A percentile compares a stretch with the other conserved stretches of the same genome.
These are phyloP conservation scores for Pseudogymnoascus sp. DNA, from an alignment of 2,329 filamentous ascomycete species.

Conservation along the genomic window DNA sequence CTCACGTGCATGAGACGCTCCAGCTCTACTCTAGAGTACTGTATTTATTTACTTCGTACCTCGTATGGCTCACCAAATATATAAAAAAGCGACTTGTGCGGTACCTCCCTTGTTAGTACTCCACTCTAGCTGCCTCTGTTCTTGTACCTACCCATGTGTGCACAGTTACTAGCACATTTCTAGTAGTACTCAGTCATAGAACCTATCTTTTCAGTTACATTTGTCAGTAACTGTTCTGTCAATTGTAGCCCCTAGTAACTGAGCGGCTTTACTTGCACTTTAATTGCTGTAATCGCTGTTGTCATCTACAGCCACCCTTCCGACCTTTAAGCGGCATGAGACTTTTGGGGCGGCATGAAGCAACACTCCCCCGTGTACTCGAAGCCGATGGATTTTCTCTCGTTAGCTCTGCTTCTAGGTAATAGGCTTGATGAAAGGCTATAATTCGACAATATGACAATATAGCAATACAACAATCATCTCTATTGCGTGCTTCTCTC, in stretches of 20 bases:
- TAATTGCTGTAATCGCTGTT: too few relatives aligned
- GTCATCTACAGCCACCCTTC: too few relatives aligned
- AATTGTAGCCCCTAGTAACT: too few relatives aligned
- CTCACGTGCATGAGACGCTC: background rate
- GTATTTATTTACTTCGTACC: background rate
- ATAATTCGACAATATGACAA: background rate
- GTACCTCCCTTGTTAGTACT: background rate
- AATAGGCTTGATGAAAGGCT: background rate
- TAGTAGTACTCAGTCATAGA: too few relatives aligned
- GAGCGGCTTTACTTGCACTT: too few relatives aligned
- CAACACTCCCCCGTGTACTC: background rate
- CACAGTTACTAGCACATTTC: background rate
- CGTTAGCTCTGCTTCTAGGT: background rate
- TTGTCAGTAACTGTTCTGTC: too few relatives aligned
- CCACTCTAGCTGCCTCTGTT: background rate
- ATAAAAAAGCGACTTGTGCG: background rate
- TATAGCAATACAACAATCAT: background rate
- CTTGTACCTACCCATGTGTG: background rate
- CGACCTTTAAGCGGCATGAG: too few relatives aligned
- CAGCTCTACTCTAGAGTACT: background rate
- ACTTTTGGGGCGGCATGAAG: too few relatives aligned
- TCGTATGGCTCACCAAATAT: background rate
- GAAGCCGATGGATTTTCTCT: background rate
- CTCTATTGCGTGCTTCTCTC: background rate
- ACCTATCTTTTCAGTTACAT: too few relatives aligned